phyloP scores from a whole-genome alignment of 2,329 filamentous ascomycete genomes.

The Paecilomyces formosus region DNA sequence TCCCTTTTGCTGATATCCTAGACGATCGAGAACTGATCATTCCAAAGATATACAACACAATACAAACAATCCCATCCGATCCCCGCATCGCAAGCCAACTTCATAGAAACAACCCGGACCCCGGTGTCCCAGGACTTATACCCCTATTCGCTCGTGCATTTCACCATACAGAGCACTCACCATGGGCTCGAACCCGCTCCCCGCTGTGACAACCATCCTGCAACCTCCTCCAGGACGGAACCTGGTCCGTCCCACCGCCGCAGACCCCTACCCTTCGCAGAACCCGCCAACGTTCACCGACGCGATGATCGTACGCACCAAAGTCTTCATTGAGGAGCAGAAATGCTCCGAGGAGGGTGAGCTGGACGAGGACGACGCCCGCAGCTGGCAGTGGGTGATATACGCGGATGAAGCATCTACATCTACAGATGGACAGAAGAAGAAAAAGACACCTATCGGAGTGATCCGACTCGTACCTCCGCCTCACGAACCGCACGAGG shows the following conservation, averaged over 20 bases:
- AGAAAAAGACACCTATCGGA: constrained; percentile 56
- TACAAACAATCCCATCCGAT: no score
- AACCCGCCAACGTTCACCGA: constrained; percentile 52
- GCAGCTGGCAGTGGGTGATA: constrained; percentile 81
- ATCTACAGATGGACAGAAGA: constrained; percentile 38
- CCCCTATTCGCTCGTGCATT: no score
- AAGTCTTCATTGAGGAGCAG: constrained; percentile 54
- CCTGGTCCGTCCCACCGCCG: constrained; percentile 17
- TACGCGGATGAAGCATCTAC: constrained; percentile 52
- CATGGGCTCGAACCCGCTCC: background rate
- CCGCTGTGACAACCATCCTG: constrained; percentile 10
- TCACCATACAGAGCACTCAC: background rate
- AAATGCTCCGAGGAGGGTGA: constrained; percentile 57
- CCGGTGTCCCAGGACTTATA: no score
- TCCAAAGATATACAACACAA: no score
- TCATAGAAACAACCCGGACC: no score
- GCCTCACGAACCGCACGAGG: constrained; percentile 59
- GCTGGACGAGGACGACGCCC: constrained; percentile 70
- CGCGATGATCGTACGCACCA: constrained; percentile 50
- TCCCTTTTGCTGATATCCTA: background rate
- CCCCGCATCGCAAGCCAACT: no score
- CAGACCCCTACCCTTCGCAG: constrained; percentile 11
- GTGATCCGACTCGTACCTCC: constrained; percentile 77
- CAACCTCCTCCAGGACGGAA: constrained; percentile 17
- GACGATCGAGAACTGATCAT: no score